Base-by-base conservation (phyloP, 805 yeast genomes). In the Komagataella ulmi region DNA sequence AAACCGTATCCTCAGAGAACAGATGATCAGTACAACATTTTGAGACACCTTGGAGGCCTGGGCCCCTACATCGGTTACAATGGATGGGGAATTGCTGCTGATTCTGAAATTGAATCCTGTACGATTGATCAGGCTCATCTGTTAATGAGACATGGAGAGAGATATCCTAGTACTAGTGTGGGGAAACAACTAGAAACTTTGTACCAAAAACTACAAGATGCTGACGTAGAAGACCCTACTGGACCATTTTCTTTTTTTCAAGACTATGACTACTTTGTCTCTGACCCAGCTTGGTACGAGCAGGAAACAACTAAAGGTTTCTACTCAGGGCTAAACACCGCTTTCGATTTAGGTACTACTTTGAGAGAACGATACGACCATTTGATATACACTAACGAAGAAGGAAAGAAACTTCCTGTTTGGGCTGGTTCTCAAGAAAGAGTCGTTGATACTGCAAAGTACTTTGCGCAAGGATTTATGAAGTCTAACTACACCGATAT, bases 141-240 rank as follows among this genome's bases (percentile, higher is more conserved):
- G 19, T 66, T 84, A 50, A 80, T 81, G 57, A 75, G 96, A 60
- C 95, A 88, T 60, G 95, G 91, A 18, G 93, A 86, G 63, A 70
- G 95, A 56, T 85, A 72, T 59, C 88, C 88, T 3, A 75, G 85
- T 3, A 63, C 57, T 2, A 66, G 69, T n/a, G 67, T 72, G 3
- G 63, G 58, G 1, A 23, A 50, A 7, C 66, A 61, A 21, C 56
- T 63, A 17, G 53, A 57, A 10, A 52, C 52, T 1, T 51, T 65
- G 3, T 61, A 61, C 23, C 57, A 61, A 4, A 69, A 69, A 53
- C 65, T 80, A 58, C 61, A 61, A 46, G 56, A 57, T 18, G 64
- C 75, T 7, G 65, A 67, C 1, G 61, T 61, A 18, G 66, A 63
- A 5, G 57, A 67, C 0, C 68, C 69, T 56, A 64, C 63, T 36